Percentiles rank a stretch among this genome's conserved stretches.
phyloP scores from a whole-genome alignment of 179 eudicot genomes.

The Nepenthes alata region DNA sequence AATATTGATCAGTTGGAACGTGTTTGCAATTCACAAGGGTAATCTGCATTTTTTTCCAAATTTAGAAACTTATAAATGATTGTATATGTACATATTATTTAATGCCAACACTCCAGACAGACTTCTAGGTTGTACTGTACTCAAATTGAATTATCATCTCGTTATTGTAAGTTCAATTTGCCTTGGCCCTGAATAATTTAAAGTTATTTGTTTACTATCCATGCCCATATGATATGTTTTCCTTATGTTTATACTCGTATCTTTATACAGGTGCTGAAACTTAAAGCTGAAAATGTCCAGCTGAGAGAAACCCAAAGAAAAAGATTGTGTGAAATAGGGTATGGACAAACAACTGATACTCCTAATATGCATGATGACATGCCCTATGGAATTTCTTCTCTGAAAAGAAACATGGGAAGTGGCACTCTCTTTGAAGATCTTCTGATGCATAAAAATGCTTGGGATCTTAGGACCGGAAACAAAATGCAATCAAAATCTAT shows the following conservation, averaged over 20 bases:
- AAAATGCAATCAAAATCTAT: conserved; percentile 10
- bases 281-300: conserved; percentile 35
- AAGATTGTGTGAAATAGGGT: conserved; percentile 17
- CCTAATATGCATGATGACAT: conserved; percentile 3
- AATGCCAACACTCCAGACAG: too few species aligned
- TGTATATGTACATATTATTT: too few species aligned
- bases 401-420: conserved; percentile 7
- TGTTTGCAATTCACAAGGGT: too few species aligned
- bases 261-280: conserved; percentile 34
- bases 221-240: too few species aligned
- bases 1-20: too few species aligned
- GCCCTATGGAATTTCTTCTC: conserved; percentile 9
- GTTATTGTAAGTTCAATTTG: too few species aligned
- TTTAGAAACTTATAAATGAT: too few species aligned
- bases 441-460: conserved; percentile 7
- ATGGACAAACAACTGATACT: conserved; percentile 6
- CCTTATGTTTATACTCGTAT: neutral
- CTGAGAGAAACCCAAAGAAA: conserved; percentile 43
- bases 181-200: too few species aligned
- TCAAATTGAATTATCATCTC: too few species aligned
- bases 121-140: too few species aligned
- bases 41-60: too few species aligned
- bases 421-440: conserved; percentile 6
- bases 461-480: conserved; percentile 7
- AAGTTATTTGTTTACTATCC: too few species aligned